Base-by-base conservation (phyloP, 352 stramenopile genomes). In the Ophiocytium majus region DNA sequence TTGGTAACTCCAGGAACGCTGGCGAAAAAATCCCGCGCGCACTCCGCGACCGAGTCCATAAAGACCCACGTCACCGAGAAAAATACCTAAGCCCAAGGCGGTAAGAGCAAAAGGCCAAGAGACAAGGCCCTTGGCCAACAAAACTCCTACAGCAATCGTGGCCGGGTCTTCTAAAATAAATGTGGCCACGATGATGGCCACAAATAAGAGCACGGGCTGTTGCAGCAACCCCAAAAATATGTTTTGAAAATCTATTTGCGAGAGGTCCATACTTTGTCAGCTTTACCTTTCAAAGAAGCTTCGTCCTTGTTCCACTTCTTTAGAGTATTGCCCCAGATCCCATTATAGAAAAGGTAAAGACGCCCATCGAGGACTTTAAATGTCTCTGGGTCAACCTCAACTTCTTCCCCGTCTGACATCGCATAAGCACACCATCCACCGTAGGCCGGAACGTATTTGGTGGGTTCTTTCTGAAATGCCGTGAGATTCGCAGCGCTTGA, bases 291-390 rank as follows among this genome's bases (percentile, higher is more conserved):
- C 57, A 71, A 28, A 28, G 57, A 28, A 23, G 57, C 57, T 71
- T 71, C 57, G 57, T 71, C 28, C 57, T 71, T 71, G 28, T 71
- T 71, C 57, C 57, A 71, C 28, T 71, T 71, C 28, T 71, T 71
- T 23, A 71, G 57, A 23, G 57, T 71, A 28, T 71, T 28, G 57
- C 57, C 57, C 57, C 57, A 71, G 57, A 71, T 23, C 19, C 57
- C 57, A 71, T 71, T 71, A 71, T 71, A 71, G 28, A 71, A 71
- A 71, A 71, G 57, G 28, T 71, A 28, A 23, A 28, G 23, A 23
- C 57, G 23, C 19, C 57, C 57, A 71, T 71, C 28, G 57, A 71
- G 23, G 19, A 71, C 57, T 28, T 71, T 71, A 71, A 71, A 71
- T 23, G 57, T 23, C 28, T 71, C 28, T 23, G 57, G 57, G 28